Conservation (phyloP, 768 basidiomycete genomes). For the Agrocybe praecox region DNA sequence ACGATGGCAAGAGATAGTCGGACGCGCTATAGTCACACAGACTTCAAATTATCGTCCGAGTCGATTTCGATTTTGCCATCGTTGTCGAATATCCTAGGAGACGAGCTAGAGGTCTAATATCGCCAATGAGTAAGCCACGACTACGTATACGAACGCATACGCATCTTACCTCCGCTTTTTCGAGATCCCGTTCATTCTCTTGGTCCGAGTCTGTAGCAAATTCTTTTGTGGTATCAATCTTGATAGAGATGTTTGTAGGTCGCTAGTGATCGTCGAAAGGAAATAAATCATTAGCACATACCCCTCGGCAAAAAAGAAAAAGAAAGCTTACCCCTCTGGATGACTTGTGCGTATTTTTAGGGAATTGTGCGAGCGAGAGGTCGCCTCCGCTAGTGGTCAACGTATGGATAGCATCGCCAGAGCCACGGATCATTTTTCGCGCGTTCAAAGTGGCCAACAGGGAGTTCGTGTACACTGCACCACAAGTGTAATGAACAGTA, state of each 20-base stretch:
- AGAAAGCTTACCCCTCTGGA: conserved; percentile 30
- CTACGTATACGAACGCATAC: too few species aligned
- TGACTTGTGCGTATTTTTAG: conserved; percentile 30
- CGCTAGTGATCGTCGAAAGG: conserved; percentile 25
- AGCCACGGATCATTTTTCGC: conserved; percentile 46
- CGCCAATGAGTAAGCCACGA: too few species aligned
- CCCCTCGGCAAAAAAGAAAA: background rate
- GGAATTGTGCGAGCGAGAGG: conserved; percentile 38
- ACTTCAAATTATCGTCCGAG: background rate
- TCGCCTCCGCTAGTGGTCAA: conserved; percentile 38
- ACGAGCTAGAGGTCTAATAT: background rate
- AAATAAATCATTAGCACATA: too few species aligned
- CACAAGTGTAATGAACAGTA: background rate
- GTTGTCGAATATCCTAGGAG: background rate
- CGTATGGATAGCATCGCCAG: conserved; percentile 35
- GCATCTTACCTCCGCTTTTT: conserved; percentile 25
- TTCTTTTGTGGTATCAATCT: conserved; percentile 57
- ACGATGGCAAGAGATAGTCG: too few species aligned
- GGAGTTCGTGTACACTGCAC: conserved; percentile 58
- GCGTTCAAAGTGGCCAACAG: conserved; percentile 64
- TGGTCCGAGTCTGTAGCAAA: conserved; percentile 43
- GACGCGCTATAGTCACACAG: background rate
- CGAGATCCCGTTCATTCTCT: conserved; percentile 22
- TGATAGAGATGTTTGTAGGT: conserved; percentile 52
- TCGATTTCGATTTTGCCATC: background rate